Conservation (phyloP, 2,329 filamentous ascomycete genomes). For the Ceratocystis cubensis region DNA sequence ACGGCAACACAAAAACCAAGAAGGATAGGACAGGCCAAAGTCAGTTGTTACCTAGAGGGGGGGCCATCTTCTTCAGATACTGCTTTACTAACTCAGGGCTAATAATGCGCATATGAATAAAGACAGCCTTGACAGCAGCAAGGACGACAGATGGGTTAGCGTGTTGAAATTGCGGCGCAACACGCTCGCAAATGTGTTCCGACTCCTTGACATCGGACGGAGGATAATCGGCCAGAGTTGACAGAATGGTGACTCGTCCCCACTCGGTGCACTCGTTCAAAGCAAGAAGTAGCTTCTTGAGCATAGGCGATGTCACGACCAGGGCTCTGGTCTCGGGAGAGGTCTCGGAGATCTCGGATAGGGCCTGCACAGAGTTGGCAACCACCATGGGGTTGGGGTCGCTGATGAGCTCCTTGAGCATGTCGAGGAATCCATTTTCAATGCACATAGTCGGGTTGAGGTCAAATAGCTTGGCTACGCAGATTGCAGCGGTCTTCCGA, state of each 20-base stretch:
- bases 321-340: constrained; percentile 84
- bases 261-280: constrained; percentile 98
- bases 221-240: constrained; percentile 78
- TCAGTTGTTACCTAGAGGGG: constrained; percentile 60
- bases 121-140: constrained; percentile 95
- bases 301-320: constrained; percentile 62
- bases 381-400: constrained; percentile 99
- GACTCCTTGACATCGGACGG: constrained; percentile 85
- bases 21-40: background rate
- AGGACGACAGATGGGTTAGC: constrained; percentile 95
- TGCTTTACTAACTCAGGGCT: constrained; percentile 65
- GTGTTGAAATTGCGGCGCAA: constrained; percentile 94
- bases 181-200: constrained; percentile 94
- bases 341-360: constrained; percentile 81
- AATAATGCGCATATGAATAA: constrained; percentile 84
- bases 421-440: constrained; percentile 92
- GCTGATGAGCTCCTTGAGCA: constrained; percentile 85
- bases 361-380: constrained; percentile 87
- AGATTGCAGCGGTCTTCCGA: constrained; percentile 93
- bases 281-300: constrained; percentile 94
- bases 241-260: constrained; percentile 87
- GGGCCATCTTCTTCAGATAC: constrained; percentile 97
- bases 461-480: constrained; percentile 95
- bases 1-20: background rate
- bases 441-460: constrained; percentile 84